These are phyloP conservation scores for Mycena amicta DNA, from an alignment of 768 basidiomycete species.

Conservation along the genomic window DNA sequence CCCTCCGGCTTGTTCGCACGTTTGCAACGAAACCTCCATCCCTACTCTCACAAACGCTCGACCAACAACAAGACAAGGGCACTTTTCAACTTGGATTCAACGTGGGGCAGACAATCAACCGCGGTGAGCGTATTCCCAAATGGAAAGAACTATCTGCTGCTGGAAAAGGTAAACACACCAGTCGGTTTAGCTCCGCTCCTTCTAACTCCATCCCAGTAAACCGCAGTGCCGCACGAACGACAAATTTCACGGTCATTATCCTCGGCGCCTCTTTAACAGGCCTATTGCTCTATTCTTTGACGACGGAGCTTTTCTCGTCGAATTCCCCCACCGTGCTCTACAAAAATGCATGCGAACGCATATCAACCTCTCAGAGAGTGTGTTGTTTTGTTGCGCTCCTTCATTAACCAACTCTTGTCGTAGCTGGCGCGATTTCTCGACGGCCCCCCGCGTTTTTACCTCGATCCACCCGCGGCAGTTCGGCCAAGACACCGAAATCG, in stretches of 20 bases:
- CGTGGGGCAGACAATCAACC: slow-evolving; percentile 56
- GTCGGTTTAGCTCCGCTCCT: background rate
- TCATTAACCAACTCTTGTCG: background rate
- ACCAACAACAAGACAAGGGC: slow-evolving; percentile 63
- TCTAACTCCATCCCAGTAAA: slow-evolving; percentile 36
- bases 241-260: slow-evolving; percentile 59
- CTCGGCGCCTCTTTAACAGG: slow-evolving; percentile 81
- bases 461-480: slow-evolving; percentile 73
- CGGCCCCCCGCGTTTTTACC: slow-evolving; percentile 73
- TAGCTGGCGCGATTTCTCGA: slow-evolving; percentile 74
- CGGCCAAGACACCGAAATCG: slow-evolving; percentile 83
- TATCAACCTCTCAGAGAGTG: slow-evolving; percentile 49
- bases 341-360: slow-evolving; percentile 57
- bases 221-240: slow-evolving; percentile 51
- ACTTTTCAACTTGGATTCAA: slow-evolving; percentile 81
- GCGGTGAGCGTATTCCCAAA: slow-evolving; percentile 60
- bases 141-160: slow-evolving; percentile 79
- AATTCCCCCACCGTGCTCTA: slow-evolving; percentile 87
- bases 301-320: slow-evolving; percentile 83
- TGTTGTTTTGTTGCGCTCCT: slow-evolving; percentile 18
- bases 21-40: slow-evolving; percentile 27
- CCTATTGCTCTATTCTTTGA: slow-evolving; percentile 75
- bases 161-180: slow-evolving; percentile 68
- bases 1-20: background rate
- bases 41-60: slow-evolving; percentile 64